Evolutionary conservation across 345 rosid species (phyloP), one percentile per base, ranked within the genome.

Genomic region (Gossypium arboreum): DNA sequence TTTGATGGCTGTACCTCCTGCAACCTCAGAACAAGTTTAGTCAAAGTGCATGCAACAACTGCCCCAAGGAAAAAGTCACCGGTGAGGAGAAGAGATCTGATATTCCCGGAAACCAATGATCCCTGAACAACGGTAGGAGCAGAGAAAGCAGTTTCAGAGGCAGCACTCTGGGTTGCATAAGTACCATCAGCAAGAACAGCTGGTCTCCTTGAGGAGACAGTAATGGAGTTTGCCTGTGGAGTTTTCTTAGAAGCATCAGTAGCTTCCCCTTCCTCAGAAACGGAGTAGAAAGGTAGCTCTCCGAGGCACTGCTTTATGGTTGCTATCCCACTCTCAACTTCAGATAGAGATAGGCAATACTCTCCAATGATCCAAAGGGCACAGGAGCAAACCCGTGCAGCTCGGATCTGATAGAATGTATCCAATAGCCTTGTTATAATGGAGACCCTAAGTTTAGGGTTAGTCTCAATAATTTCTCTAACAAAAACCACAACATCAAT

Each of bases 21-120:
- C 85, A 91, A 82, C 83, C 99, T 90, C 83, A 95, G 83, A 74
- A 93, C 82, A 76, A 95, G 98, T 86, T 95, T 95, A 17, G 98
- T 86, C 78, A 93, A 80, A 9, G 98, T 89, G 87, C 98, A 91
- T 15, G 94, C 91, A 73, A 95, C 97, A 80, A 95, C 96, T n/a
- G 99, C 93, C 78, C 96, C 99, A 7, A 95, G 96, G 90, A 93
- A 95, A 82, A 95, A 95, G 74, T 95, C 99, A 29, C 99, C 99
- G 25, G 91, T 87, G 57, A 95, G 93, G 54, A 95, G 87, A 82
- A 93, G 91, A 45, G 97, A 92, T 82, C 99, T 86, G 83, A 95
- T 82, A 80, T 95, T 93, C 34, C 90, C 96, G 81, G 90, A 80
- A 76, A 88, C 63, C 81, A 87, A 52, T 73, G 96, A 83, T 54